Percentiles rank a stretch among this genome's conserved stretches.
Evolutionary conservation across 306 rosid genomes (phyloP).

Genomic region (Corylus avellana): DNA sequence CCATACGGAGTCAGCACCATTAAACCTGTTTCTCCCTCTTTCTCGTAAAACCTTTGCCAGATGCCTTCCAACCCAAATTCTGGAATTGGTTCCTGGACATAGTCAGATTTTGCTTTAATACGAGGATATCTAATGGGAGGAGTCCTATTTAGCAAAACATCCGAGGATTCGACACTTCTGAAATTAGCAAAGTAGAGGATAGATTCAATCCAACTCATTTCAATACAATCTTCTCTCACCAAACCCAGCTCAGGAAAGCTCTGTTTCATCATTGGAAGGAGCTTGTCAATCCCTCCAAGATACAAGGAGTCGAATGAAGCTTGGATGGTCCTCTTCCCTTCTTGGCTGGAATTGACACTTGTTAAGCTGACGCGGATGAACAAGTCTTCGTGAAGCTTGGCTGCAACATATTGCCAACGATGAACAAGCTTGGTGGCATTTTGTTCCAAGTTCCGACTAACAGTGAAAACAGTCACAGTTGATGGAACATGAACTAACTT

Average conservation of each 20-base stretch:
- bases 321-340: conserved; percentile 3
- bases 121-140: background rate
- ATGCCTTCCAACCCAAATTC: conserved; percentile 11
- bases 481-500: conserved; percentile 23
- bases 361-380: background rate
- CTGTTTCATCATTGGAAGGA: conserved; percentile 19
- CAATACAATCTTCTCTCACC: background rate
- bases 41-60: conserved; percentile 1
- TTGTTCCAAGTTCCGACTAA: conserved; percentile 12
- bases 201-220: conserved; percentile 37
- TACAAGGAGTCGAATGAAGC: conserved; percentile 20
- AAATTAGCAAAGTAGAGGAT: conserved; percentile 11
- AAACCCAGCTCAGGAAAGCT: conserved; percentile 25
- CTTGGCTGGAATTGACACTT: background rate
- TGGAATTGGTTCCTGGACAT: too few relatives aligned
- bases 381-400: conserved; percentile 9
- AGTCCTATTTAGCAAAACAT: conserved; percentile 30
- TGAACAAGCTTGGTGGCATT: conserved; percentile 20
- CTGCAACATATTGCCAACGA: background rate
- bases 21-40: background rate
- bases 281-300: conserved; percentile 17
- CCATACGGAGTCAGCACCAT: conserved; percentile 14
- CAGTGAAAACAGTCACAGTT: conserved; percentile 16
- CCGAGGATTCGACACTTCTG: conserved; percentile 2
- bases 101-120: conserved; percentile 23